Evolutionary conservation across 2,329 filamentous ascomycete genomes (phyloP), one percentile per base, ranked within the genome.

Genomic region (Ilyonectria robusta): DNA sequence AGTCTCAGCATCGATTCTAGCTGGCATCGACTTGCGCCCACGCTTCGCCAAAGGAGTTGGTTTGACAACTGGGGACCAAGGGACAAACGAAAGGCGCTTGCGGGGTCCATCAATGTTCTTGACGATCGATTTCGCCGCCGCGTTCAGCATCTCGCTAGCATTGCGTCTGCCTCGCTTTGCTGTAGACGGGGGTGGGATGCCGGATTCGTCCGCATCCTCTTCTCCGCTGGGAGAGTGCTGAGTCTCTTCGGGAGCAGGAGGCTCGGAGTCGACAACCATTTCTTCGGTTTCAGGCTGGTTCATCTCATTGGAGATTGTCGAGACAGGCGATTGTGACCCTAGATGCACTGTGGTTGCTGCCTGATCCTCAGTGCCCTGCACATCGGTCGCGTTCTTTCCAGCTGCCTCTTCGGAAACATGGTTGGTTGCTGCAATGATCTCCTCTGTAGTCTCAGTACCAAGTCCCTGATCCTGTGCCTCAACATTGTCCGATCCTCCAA

Each of bases 1-100:
- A 1, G 73, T 75, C 44, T 68, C 58, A 1, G 66, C 46, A 10
- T 53, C 13, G 21, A 63, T 37, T 13, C 58, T 61, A 17, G 73
- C 73, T 8, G 71, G 73, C 72, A 75, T 75, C 15, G 73, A 76
- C 54, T 75, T 75, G 17, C 73, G 70, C 2, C 31, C 33, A 5
- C 48, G 69, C 21, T 67, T 50, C 4, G 69, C 62, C 37, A 57
- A 17, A 6, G 66, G 62, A 35, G 58, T 59, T 15, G 70, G 63
- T 19, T 53, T 70, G 5, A 59, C 40, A 26, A 31, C 68, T 3
- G 70, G 72, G 5, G 73, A 71, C 10, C 26, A 54, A 10, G 69
- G 70, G 1, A 64, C 66, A 4, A 61, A 62, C 11, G 71, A 69
- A 9, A 50, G 37, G 23, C 60, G 67, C 40, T 58, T 70, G 65